Conservation (phyloP, 176 grass and related monocot species). For the Melocanna baccifera region DNA sequence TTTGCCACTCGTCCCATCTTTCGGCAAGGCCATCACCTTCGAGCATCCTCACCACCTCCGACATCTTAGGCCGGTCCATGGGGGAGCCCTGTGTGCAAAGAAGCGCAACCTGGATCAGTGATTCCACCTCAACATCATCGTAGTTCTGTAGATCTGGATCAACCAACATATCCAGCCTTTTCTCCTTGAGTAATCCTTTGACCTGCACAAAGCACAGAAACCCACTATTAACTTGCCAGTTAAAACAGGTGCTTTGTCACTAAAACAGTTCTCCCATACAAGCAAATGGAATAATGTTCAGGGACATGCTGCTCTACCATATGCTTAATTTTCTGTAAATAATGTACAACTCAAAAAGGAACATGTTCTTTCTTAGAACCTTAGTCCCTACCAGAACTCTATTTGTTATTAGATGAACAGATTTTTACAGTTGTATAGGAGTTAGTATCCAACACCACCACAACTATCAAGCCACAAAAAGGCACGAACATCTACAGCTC, state of each 20-base stretch:
- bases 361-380: background rate
- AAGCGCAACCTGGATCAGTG: constrained; percentile 76
- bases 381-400: too few relatives aligned
- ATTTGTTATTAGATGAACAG: background rate
- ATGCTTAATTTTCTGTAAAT: background rate
- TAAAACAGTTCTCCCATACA: background rate
- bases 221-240: background rate
- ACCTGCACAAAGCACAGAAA: constrained; percentile 52
- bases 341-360: background rate
- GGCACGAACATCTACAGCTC: background rate
- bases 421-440: background rate
- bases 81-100: constrained; percentile 83
- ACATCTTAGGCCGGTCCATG: constrained; percentile 81
- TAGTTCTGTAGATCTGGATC: constrained; percentile 77
- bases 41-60: constrained; percentile 86
- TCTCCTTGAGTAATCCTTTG: constrained; percentile 87
- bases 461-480: background rate
- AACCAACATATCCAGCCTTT: constrained; percentile 63
- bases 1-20: constrained; percentile 95
- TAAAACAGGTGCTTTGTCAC: background rate
- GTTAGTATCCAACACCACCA: background rate
- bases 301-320: background rate
- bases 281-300: background rate
- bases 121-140: constrained; percentile 76
- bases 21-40: constrained; percentile 75